phyloP scores from a whole-genome alignment of 225 moss, liverwort and hornwort genomes.

The Straminergon stramineum region DNA sequence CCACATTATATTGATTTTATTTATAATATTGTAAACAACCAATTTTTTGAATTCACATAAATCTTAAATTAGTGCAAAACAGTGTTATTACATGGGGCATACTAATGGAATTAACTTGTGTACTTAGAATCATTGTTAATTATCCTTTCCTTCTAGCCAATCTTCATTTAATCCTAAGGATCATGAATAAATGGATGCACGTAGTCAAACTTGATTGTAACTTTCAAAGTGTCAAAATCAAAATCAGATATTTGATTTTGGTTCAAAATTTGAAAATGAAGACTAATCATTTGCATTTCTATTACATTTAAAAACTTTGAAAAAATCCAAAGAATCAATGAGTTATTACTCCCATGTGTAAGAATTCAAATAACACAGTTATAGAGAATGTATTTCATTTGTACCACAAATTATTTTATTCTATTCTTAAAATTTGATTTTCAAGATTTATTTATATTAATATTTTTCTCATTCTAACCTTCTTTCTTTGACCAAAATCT shows the following conservation, averaged over 20 bases:
- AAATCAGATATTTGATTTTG: not conserved
- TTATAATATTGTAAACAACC: not conserved
- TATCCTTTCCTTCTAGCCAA: not conserved
- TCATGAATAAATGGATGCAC: not conserved
- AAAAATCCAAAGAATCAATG: no score
- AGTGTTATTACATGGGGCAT: accelerated
- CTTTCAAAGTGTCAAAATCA: not conserved
- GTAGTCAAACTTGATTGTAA: not conserved
- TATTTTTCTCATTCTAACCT: not conserved
- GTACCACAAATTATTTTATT: not conserved
- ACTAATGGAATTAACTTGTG: not conserved
- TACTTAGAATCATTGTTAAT: not conserved
- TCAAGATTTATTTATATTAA: no score
- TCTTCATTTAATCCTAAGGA: no score
- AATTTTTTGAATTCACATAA: not conserved
- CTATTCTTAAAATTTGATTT: no score
- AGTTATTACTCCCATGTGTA: accelerated
- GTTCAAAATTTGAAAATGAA: not conserved
- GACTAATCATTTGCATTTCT: not conserved
- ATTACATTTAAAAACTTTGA: not conserved
- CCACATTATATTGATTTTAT: not conserved
- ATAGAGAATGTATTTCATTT: not conserved
- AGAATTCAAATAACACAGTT: not conserved
- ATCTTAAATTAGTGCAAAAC: not conserved
- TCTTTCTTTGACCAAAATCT: not conserved